These are phyloP conservation scores for Fonsecaea pedrosoi DNA, from an alignment of 2,329 filamentous ascomycete genomes.

Conservation along the genomic window DNA sequence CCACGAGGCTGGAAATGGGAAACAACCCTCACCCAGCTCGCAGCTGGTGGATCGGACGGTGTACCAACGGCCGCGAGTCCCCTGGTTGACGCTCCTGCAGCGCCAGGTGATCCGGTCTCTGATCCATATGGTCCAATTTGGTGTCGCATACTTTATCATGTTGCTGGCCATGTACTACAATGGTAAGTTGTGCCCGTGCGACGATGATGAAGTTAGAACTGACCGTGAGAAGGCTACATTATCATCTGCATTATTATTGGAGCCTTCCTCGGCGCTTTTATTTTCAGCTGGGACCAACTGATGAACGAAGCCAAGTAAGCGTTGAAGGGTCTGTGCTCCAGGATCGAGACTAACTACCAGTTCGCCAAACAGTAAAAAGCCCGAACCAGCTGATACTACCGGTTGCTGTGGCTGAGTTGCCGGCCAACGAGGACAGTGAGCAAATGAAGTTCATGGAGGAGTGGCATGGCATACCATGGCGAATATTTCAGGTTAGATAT, in stretches of 20 bases:
- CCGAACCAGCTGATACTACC: too few relatives aligned
- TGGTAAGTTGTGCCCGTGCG: constrained; percentile 45
- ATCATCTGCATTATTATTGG: constrained; percentile 83
- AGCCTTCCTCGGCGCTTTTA: constrained; percentile 72
- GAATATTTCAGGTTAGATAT: too few relatives aligned
- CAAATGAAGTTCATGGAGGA: too few relatives aligned
- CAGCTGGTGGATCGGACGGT: constrained; percentile 31
- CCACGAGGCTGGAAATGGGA: not conserved
- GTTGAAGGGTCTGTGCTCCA: too few relatives aligned
- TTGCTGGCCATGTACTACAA: constrained; percentile 67
- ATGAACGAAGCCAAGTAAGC: not conserved
- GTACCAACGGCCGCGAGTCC: not conserved
- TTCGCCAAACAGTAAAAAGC: too few relatives aligned
- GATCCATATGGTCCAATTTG: constrained; percentile 31
- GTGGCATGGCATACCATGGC: too few relatives aligned
- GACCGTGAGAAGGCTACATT: constrained; percentile 62
- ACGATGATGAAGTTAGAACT: too few relatives aligned
- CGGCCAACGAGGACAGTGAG: too few relatives aligned
- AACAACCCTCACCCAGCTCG: not conserved
- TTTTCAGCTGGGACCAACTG: constrained; percentile 68
- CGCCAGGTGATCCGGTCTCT: constrained; percentile 33
- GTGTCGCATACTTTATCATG: constrained; percentile 71
- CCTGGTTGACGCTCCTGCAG: not conserved
- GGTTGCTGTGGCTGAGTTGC: too few relatives aligned
- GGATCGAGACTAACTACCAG: too few relatives aligned